A percentile compares a stretch with the other conserved stretches of the same genome.
Conservation (phyloP, 495 filamentous ascomycete species). For the Xylaria sp. region DNA sequence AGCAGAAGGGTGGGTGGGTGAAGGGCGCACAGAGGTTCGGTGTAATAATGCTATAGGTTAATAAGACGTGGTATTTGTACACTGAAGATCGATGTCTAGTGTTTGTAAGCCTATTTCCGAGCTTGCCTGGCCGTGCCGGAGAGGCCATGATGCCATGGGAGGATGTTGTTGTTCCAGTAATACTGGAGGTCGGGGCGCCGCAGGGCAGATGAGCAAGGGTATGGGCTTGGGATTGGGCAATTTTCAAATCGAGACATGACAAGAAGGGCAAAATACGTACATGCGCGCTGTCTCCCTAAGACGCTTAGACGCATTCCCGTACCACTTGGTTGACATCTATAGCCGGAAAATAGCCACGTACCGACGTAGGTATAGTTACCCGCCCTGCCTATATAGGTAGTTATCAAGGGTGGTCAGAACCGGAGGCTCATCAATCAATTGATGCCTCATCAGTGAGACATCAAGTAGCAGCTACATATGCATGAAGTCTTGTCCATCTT, state of each 20-base stretch:
- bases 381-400: neutral
- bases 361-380: neutral
- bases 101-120: neutral
- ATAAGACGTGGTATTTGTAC: neutral
- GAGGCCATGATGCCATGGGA: neutral
- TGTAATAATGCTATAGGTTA: neutral
- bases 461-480: neutral
- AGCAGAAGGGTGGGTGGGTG: neutral
- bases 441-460: neutral
- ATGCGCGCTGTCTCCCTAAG: neutral
- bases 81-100: neutral
- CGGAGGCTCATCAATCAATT: neutral
- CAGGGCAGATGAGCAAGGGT: slow-evolving; percentile 2
- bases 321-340: slow-evolving; percentile 6
- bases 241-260: neutral
- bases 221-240: slow-evolving; percentile 10
- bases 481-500: neutral
- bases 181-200: neutral
- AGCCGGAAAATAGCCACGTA: neutral
- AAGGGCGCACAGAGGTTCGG: neutral
- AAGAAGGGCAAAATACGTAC: neutral
- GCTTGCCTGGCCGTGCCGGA: neutral
- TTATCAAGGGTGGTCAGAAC: neutral
- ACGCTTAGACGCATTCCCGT: slow-evolving; percentile 1
- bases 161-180: neutral